Base-by-base conservation (phyloP, 345 rosid species). In the Ceriops zippeliana region DNA sequence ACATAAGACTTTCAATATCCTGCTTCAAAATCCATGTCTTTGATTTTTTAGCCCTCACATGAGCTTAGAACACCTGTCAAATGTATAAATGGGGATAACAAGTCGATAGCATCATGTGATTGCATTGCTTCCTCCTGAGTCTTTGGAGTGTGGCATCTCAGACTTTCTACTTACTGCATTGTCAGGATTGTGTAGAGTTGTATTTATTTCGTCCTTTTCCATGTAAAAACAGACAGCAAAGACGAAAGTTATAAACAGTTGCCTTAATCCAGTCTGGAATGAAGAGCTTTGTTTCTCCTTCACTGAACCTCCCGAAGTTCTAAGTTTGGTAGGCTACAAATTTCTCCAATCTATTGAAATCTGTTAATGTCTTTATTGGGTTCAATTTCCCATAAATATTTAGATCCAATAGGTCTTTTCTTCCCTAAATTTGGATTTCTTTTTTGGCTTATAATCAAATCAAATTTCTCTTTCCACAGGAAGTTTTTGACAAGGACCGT, bases 231-330 rank as follows among this genome's bases (percentile, higher is more conserved):
- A 95, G 99, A 79, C 86, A 34, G 95, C 85, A 34, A 95, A 88
- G 86, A 95, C 99, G 49, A 95, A 86, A 81, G 97, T 91, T 65
- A 91, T 91, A 70, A 87, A 88, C 63, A 86, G 96, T 68, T 89
- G 97, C 80, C 90, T 95, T 58, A 89, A 95, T 78, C 99, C 99
- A 1, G 87, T 88, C 61, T 95, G 99, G 99, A 89, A 95, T 61
- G 97, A 95, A 85, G 96, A 89, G 78, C 86, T 87, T 24, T 87
- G 75, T 78, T 85, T 95, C 79, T 77, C 88, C 72, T 85, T 91
- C 52, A 75, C 80, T 27, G 96, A 90, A 66, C 92, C 99, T 54
- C 79, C 81, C 37, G 90, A 88, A 70, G 75, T 76, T 79, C 79
- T 95, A 30, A 66, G 64, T 58, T 69, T 95, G 85, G 97, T 91